phyloP scores from a whole-genome alignment of 176 grass and related monocot genomes.

The Cenchrus purpureus region DNA sequence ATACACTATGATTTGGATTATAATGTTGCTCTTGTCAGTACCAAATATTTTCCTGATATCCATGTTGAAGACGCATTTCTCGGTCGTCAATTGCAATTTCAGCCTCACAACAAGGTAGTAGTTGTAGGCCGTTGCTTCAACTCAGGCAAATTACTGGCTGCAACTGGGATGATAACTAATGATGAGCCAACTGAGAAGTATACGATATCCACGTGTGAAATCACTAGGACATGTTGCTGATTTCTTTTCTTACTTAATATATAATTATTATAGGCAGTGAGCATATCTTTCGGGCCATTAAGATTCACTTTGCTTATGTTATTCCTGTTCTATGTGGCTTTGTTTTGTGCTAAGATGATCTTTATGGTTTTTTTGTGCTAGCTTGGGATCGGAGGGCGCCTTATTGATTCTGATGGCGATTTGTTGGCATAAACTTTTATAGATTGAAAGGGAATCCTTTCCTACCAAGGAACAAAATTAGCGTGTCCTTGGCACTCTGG shows the following conservation, averaged over 20 bases:
- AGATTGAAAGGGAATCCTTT: background rate
- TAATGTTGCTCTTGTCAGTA: background rate
- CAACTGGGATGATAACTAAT: background rate
- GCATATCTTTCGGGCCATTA: background rate
- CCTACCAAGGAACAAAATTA: background rate
- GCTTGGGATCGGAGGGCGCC: background rate
- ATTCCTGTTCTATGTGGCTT: background rate
- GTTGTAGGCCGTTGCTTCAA: conserved; percentile 27
- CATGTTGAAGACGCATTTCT: background rate
- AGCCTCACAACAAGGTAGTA: background rate
- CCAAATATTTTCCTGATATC: background rate
- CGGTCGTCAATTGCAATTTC: background rate
- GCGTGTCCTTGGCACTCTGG: no score
- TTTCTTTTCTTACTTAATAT: background rate
- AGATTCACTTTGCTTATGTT: background rate
- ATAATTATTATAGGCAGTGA: background rate
- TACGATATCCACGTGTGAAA: background rate
- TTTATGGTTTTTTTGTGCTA: background rate
- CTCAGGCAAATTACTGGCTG: background rate
- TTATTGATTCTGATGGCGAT: background rate
- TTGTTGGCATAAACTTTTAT: no score
- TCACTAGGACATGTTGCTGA: background rate
- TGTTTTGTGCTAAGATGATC: background rate
- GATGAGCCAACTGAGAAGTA: background rate
- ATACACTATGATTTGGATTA: background rate